These are phyloP conservation scores for Alternaria rosae DNA, from an alignment of 2,329 filamentous ascomycete species.

Conservation along the genomic window DNA sequence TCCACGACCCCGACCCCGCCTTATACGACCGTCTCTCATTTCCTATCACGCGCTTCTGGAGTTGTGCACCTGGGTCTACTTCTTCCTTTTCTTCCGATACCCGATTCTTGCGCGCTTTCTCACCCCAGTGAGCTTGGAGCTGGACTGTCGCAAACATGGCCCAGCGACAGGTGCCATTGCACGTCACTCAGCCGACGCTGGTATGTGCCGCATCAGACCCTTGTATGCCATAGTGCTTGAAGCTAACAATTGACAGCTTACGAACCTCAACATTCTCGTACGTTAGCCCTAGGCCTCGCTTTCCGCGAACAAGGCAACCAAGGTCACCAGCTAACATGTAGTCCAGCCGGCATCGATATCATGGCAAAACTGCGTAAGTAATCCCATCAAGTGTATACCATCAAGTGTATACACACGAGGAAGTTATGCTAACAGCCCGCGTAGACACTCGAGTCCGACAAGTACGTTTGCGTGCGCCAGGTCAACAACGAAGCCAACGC, in stretches of 20 bases:
- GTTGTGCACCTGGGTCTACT: slow-evolving; percentile 49
- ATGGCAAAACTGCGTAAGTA: slow-evolving; percentile 84
- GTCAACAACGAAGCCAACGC: slow-evolving; percentile 80
- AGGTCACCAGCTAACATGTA: slow-evolving; percentile 37
- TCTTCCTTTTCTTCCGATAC: slow-evolving; percentile 46
- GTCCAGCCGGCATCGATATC: slow-evolving; percentile 74
- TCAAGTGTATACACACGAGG: not conserved
- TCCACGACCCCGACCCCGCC: slow-evolving; percentile 34
- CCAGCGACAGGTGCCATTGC: slow-evolving; percentile 86
- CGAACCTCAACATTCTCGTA: slow-evolving; percentile 58
- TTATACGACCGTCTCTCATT: slow-evolving; percentile 45
- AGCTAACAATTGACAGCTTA: slow-evolving; percentile 52
- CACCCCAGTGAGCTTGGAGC: slow-evolving; percentile 50
- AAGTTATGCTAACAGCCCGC: slow-evolving; percentile 26
- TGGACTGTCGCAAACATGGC: slow-evolving; percentile 60
- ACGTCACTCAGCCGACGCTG: slow-evolving; percentile 80
- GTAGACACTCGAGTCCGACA: slow-evolving; percentile 96
- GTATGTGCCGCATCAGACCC: slow-evolving; percentile 52
- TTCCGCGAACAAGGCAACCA: slow-evolving; percentile 21
- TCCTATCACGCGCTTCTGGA: slow-evolving; percentile 48
- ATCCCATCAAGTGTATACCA: not conserved
- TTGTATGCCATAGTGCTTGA: slow-evolving; percentile 3
- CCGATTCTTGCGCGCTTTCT: slow-evolving; percentile 40
- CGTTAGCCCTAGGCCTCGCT: slow-evolving; percentile 33
- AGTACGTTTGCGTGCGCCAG: slow-evolving; percentile 95